Conservation (phyloP, 129 eudicot species). For the Cynara cardunculus region DNA sequence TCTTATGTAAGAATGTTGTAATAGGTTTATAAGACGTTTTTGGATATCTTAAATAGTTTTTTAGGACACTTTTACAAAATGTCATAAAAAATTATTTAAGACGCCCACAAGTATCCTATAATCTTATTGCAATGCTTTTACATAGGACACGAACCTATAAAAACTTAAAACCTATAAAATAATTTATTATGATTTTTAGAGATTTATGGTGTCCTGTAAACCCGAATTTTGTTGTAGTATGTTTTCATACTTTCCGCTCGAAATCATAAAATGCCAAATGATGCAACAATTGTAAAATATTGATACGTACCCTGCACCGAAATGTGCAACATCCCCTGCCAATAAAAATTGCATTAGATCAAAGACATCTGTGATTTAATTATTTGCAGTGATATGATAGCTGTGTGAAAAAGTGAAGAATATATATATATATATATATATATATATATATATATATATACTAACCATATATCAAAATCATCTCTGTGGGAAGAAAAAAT, state of each 20-base stretch:
- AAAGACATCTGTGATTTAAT: neutral
- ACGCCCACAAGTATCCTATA: neutral
- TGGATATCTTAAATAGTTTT: neutral
- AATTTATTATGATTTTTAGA: too few relatives aligned
- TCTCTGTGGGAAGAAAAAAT: slow-evolving; percentile 47
- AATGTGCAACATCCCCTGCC: slow-evolving; percentile 83
- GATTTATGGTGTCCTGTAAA: neutral
- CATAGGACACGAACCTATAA: too few relatives aligned
- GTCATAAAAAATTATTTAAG: too few relatives aligned
- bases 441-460: neutral
- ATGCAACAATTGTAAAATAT: neutral
- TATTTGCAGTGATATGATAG: neutral
- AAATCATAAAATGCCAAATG: slow-evolving; percentile 1
- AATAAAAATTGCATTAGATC: slow-evolving; percentile 18
- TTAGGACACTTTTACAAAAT: too few relatives aligned
- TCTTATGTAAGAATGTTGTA: neutral
- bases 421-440: neutral
- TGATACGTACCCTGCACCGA: slow-evolving; percentile 77
- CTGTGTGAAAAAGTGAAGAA: neutral
- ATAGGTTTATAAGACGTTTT: neutral
- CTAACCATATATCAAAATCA: slow-evolving; percentile 66
- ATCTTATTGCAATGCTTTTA: too few relatives aligned
- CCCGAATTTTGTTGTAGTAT: neutral
- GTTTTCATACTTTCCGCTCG: neutral
- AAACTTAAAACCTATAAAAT: too few relatives aligned